These are phyloP conservation scores for Coemansia sp. DNA, from an alignment of 192 early-diverging fungal genomes.

Conservation along the genomic window DNA sequence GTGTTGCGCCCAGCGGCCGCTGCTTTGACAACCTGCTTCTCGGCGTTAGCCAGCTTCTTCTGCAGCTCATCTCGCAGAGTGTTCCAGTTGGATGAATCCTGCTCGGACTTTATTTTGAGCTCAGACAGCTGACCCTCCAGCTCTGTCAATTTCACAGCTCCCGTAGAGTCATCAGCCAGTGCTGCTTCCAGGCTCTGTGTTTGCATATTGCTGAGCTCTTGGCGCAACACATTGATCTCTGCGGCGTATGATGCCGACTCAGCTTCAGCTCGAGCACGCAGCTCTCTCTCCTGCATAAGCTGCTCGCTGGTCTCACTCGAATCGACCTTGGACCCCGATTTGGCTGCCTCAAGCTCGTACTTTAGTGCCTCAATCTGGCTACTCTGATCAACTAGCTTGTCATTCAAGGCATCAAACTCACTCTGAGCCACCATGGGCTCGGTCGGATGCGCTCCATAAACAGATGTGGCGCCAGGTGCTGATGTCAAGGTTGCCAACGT, in stretches of 20 bases:
- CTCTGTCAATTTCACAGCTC: conserved; percentile 4
- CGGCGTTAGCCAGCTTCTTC: conserved; percentile 42
- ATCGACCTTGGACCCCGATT: background rate
- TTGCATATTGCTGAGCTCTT: conserved; percentile 9
- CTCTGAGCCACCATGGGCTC: conserved; percentile 24
- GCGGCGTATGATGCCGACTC: conserved; percentile 15
- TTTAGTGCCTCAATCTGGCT: conserved; percentile 25
- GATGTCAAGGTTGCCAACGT: background rate
- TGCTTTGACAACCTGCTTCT: conserved; percentile 53
- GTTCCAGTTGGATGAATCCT: conserved; percentile 23
- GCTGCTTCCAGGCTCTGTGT: background rate
- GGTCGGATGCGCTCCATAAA: background rate
- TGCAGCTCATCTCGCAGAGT: conserved; percentile 34
- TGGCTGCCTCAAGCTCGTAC: conserved; percentile 17
- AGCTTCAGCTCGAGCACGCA: conserved; percentile 18
- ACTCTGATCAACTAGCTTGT: conserved; percentile 25
- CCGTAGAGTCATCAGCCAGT: conserved; percentile 7
- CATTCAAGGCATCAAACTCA: conserved; percentile 31
- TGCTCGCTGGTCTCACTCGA: background rate
- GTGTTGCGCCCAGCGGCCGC: conserved; percentile 48
- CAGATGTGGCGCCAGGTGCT: conserved; percentile 1
- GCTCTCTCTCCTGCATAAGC: conserved; percentile 22
- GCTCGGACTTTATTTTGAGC: conserved; percentile 17
- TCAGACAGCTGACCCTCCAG: conserved; percentile 31
- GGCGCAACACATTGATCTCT: conserved; percentile 20